Conservation (phyloP, 2,329 filamentous ascomycete species). For the Sordariomycetes sp. region DNA sequence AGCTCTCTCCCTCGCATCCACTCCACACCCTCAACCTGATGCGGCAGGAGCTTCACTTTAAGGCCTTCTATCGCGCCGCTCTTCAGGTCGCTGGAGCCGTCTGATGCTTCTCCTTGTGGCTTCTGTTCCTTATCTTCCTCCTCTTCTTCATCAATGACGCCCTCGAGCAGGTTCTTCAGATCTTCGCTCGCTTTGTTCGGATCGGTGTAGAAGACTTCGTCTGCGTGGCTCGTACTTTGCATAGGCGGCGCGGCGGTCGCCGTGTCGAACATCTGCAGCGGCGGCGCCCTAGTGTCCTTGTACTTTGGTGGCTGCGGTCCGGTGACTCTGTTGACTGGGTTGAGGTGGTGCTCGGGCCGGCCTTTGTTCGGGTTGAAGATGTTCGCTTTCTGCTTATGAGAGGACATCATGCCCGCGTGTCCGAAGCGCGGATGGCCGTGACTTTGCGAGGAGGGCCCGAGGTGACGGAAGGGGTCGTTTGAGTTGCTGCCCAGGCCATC, state of each 20-base stretch:
- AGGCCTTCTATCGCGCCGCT: slow-evolving; percentile 63
- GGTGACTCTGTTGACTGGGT: slow-evolving; percentile 31
- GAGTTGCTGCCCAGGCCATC: not conserved
- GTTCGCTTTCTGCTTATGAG: slow-evolving; percentile 45
- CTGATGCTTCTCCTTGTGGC: slow-evolving; percentile 7
- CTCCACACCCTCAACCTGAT: slow-evolving; percentile 86
- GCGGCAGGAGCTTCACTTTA: slow-evolving; percentile 79
- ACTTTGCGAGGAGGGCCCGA: not conserved
- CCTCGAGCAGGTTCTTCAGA: slow-evolving; percentile 74
- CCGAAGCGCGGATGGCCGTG: slow-evolving; percentile 20
- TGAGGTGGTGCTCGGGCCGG: slow-evolving; percentile 48
- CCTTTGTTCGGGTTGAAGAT: slow-evolving; percentile 45
- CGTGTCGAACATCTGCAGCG: slow-evolving; percentile 40
- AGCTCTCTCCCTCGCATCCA: slow-evolving; percentile 96
- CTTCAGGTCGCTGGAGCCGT: slow-evolving; percentile 21
- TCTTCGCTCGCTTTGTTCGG: slow-evolving; percentile 64
- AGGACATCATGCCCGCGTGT: slow-evolving; percentile 34
- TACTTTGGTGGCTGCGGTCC: slow-evolving; percentile 38
- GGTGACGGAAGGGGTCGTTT: too few species aligned
- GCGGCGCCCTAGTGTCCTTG: slow-evolving; percentile 35
- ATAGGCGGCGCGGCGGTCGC: slow-evolving; percentile 11
- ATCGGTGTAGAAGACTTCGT: slow-evolving; percentile 57
- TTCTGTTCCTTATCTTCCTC: slow-evolving; percentile 32
- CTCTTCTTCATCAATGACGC: slow-evolving; percentile 67
- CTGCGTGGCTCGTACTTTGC: slow-evolving; percentile 14